phyloP scores from a whole-genome alignment of 371 early-diverging fungal species.

The Syncephalastrum sp. region DNA sequence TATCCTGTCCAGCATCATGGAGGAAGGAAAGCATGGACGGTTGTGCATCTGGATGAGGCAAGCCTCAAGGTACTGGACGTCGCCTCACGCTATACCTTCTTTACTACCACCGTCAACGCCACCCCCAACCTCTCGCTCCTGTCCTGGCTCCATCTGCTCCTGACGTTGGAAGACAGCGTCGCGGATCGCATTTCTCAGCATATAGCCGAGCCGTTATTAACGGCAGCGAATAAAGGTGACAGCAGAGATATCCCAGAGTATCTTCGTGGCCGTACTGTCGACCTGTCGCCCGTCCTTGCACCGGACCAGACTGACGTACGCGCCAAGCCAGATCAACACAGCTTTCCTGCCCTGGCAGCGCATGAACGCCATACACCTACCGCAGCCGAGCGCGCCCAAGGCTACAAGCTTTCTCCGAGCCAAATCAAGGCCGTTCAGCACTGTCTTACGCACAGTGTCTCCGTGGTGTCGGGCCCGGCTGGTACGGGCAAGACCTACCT shows the following conservation, averaged over 20 bases:
- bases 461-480: slow-evolving; percentile 34
- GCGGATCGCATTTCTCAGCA: not conserved
- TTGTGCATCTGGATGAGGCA: slow-evolving; percentile 17
- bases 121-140: slow-evolving; percentile 19
- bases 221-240: not conserved
- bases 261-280: slow-evolving; percentile 20
- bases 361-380: too few relatives aligned
- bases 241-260: slow-evolving; percentile 23
- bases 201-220: not conserved
- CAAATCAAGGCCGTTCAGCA: slow-evolving; percentile 32
- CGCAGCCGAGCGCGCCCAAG: too few relatives aligned
- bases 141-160: slow-evolving; percentile 19
- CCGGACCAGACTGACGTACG: slow-evolving; percentile 4
- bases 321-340: slow-evolving; percentile 11
- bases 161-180: slow-evolving; percentile 6
- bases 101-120: slow-evolving; percentile 21
- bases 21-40: not conserved
- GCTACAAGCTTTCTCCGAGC: slow-evolving; percentile 24
- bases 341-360: too few relatives aligned
- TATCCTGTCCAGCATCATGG: not conserved
- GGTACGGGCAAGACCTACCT: slow-evolving; percentile 46
- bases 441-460: slow-evolving; percentile 33
- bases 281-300: slow-evolving; percentile 29
- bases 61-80: slow-evolving; percentile 14
- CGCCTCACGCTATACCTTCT: slow-evolving; percentile 20